Conservation (phyloP, 2,329 filamentous ascomycete species). For the Piedraia hortae region DNA sequence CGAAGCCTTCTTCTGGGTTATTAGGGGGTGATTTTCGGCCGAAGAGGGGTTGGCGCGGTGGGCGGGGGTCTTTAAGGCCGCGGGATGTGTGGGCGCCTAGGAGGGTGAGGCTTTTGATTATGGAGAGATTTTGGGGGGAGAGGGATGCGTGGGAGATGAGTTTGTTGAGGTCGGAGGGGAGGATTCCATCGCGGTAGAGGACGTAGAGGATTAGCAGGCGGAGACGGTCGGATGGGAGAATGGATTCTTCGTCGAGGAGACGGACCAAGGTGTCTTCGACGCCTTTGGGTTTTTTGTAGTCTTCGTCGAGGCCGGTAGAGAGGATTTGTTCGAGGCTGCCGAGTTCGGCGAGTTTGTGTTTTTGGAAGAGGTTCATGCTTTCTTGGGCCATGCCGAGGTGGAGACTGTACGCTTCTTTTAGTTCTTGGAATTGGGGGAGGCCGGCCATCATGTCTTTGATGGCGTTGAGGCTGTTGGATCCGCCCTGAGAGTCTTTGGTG, state of each 20-base stretch:
- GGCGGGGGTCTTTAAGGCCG: constrained; percentile 51
- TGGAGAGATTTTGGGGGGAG: constrained; percentile 41
- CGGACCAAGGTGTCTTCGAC: constrained; percentile 62
- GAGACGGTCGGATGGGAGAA: constrained; percentile 46
- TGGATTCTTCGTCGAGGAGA: constrained; percentile 59
- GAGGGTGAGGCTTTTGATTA: constrained; percentile 51
- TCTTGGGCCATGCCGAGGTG: constrained; percentile 93
- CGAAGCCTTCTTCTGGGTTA: constrained; percentile 38
- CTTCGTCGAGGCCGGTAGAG: constrained; percentile 78
- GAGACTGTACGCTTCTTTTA: constrained; percentile 82
- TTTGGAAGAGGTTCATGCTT: constrained; percentile 80
- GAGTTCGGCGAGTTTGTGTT: constrained; percentile 60
- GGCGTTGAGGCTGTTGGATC: constrained; percentile 51
- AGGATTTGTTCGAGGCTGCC: constrained; percentile 72
- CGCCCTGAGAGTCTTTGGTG: constrained; percentile 35
- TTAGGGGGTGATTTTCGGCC: constrained; percentile 29
- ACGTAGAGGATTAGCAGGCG: constrained; percentile 67
- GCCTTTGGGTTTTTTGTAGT: constrained; percentile 73
- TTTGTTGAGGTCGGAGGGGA: constrained; percentile 59
- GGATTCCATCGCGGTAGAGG: constrained; percentile 61
- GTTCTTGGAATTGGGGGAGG: constrained; percentile 76
- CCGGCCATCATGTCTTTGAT: constrained; percentile 96
- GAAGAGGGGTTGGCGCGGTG: constrained; percentile 40
- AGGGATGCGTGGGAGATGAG: constrained; percentile 61
- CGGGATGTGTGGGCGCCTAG: constrained; percentile 49